Percentiles rank a stretch among this genome's conserved stretches.
These are phyloP conservation scores for Haplosporangium sp. DNA, from an alignment of 371 early-diverging fungal genomes.

Conservation along the genomic window DNA sequence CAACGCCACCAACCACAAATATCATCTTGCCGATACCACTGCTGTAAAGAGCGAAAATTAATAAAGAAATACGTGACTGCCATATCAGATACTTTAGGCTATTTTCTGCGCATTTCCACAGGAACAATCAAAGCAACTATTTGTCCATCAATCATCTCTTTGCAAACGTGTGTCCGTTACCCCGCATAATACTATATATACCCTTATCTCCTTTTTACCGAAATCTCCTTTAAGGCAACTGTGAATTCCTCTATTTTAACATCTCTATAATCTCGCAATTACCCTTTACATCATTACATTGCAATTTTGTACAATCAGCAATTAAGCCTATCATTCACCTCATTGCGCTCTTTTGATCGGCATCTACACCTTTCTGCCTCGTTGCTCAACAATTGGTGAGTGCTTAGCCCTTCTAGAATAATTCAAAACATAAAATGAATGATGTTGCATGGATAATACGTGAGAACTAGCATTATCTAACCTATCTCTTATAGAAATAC, in stretches of 20 bases:
- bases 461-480: background rate
- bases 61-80: background rate
- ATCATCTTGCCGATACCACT: constrained; percentile 58
- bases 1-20: constrained; percentile 86
- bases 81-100: background rate
- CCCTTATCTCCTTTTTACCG: too few species aligned
- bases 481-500: background rate
- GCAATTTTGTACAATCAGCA: background rate
- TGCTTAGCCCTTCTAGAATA: background rate
- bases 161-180: too few species aligned
- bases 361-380: background rate
- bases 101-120: background rate
- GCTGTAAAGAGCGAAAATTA: background rate
- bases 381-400: background rate
- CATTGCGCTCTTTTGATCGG: background rate
- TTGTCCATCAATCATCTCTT: background rate
- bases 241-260: too few species aligned
- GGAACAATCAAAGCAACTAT: background rate
- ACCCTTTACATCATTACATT: background rate
- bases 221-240: too few species aligned
- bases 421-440: background rate
- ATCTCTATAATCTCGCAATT: background rate
- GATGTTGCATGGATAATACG: background rate
- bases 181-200: too few species aligned
- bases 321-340: background rate